These are phyloP conservation scores for Fusarium sulawesiense DNA, from an alignment of 2,329 filamentous ascomycete genomes.

Conservation along the genomic window DNA sequence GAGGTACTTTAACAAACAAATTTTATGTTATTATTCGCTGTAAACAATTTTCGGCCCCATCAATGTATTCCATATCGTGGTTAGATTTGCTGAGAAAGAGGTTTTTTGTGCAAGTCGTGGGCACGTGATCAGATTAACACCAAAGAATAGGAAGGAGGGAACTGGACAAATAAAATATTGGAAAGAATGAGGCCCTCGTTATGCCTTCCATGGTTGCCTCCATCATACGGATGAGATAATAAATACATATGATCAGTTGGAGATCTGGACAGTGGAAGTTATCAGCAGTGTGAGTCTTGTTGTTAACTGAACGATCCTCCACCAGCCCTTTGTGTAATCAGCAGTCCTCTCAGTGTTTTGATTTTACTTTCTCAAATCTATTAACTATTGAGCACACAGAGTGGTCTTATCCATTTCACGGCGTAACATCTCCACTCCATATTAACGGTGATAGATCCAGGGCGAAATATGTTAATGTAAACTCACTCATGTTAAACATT, in stretches of 20 bases:
- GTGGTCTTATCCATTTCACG: neutral
- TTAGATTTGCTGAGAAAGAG: slow-evolving; percentile 18
- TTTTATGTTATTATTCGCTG: neutral
- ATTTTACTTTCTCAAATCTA: neutral
- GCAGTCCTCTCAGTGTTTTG: neutral
- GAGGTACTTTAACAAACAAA: neutral
- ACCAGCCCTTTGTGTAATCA: neutral
- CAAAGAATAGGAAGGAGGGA: neutral
- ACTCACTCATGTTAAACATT: neutral
- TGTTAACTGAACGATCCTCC: neutral
- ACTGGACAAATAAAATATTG: neutral
- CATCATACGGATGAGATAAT: neutral
- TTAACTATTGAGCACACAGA: neutral
- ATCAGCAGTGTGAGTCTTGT: neutral
- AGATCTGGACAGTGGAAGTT: neutral
- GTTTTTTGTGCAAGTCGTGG: slow-evolving; percentile 34
- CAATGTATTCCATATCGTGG: neutral
- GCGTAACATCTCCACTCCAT: neutral
- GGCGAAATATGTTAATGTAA: neutral
- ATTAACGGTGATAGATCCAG: neutral
- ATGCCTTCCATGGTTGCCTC: neutral
- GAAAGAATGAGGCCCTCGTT: neutral
- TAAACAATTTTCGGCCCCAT: neutral
- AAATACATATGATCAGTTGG: neutral
- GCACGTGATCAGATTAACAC: slow-evolving; percentile 30